Conservation (phyloP, 371 early-diverging fungal genomes). For the Lichtheimia hyalospora region DNA sequence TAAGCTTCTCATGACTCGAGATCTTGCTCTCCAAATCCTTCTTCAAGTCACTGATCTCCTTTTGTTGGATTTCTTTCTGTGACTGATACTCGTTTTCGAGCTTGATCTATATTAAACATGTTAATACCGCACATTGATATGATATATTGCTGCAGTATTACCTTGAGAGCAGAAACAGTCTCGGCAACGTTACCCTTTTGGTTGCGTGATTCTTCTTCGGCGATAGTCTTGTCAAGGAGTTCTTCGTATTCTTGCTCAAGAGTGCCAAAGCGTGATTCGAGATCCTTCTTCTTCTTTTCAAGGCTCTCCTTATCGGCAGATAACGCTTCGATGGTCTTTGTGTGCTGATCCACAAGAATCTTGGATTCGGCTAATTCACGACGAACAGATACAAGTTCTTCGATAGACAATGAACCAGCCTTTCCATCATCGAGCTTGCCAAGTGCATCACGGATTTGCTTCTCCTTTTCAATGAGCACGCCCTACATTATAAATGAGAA, state of each 20-base stretch:
- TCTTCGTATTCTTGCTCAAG: slow-evolving; percentile 91
- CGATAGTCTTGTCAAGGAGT: slow-evolving; percentile 88
- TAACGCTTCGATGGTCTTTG: slow-evolving; percentile 66
- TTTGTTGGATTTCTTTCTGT: slow-evolving; percentile 74
- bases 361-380: slow-evolving; percentile 77
- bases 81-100: slow-evolving; percentile 80
- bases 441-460: slow-evolving; percentile 70
- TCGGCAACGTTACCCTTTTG: slow-evolving; percentile 68
- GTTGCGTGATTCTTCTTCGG: slow-evolving; percentile 77
- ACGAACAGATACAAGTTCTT: slow-evolving; percentile 75
- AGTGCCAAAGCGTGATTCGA: slow-evolving; percentile 70
- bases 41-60: slow-evolving; percentile 75
- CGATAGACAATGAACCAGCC: slow-evolving; percentile 50
- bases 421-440: slow-evolving; percentile 55
- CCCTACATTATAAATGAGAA: slow-evolving; percentile 20
- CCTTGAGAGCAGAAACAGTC: slow-evolving; percentile 76
- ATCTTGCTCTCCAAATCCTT: slow-evolving; percentile 66
- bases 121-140: background rate
- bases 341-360: slow-evolving; percentile 67
- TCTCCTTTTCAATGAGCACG: slow-evolving; percentile 76
- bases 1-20: slow-evolving; percentile 67
- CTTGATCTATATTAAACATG: slow-evolving; percentile 45
- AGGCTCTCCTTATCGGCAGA: slow-evolving; percentile 61
- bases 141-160: slow-evolving; percentile 3
- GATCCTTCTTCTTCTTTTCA: slow-evolving; percentile 64